Evolutionary conservation across 2,329 filamentous ascomycete genomes (phyloP).

Genomic region (Hymenoscyphus occultus): DNA sequence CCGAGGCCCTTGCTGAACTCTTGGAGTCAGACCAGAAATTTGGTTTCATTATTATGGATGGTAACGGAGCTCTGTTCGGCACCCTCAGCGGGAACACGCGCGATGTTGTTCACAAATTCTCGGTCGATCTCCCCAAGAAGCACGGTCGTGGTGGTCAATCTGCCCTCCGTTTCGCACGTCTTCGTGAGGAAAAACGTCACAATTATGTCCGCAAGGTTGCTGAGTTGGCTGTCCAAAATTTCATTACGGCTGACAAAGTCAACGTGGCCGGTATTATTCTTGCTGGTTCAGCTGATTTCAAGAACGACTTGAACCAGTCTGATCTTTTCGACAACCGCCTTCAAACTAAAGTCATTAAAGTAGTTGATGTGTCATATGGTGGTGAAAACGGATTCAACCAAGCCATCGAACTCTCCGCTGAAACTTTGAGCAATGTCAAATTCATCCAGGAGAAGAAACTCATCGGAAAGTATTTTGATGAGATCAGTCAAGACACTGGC

Average conservation of each 20-base stretch:
- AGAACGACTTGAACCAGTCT: slow-evolving; percentile 96
- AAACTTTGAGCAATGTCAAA: slow-evolving; percentile 98
- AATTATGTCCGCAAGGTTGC: slow-evolving; percentile 99
- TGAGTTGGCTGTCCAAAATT: slow-evolving; percentile 97
- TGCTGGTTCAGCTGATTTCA: slow-evolving; percentile 97
- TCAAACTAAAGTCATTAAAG: slow-evolving; percentile 95
- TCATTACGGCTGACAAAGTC: slow-evolving; percentile 97
- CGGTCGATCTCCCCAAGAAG: slow-evolving; percentile 98
- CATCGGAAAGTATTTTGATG: slow-evolving; percentile 97
- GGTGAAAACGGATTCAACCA: slow-evolving; percentile 99
- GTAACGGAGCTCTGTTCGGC: slow-evolving; percentile 95
- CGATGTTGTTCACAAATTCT: slow-evolving; percentile 96
- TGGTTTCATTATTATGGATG: slow-evolving; percentile 99
- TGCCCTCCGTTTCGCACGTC: slow-evolving; percentile 97
- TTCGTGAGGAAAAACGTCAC: slow-evolving; percentile 98
- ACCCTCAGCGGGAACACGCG: slow-evolving; percentile 96
- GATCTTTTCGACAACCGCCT: slow-evolving; percentile 95
- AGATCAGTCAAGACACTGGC: slow-evolving; percentile 96
- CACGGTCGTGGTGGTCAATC: slow-evolving; percentile 99
- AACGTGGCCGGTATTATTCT: slow-evolving; percentile 95
- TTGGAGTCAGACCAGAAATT: slow-evolving; percentile 99
- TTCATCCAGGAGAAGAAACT: slow-evolving; percentile 99
- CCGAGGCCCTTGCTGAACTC: slow-evolving; percentile 92
- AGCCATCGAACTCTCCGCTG: slow-evolving; percentile 90
- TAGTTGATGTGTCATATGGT: slow-evolving; percentile 97